Evolutionary conservation across 1,284 basidiomycete genomes (phyloP).

Genomic region (Cryptococcus depauperatus): DNA sequence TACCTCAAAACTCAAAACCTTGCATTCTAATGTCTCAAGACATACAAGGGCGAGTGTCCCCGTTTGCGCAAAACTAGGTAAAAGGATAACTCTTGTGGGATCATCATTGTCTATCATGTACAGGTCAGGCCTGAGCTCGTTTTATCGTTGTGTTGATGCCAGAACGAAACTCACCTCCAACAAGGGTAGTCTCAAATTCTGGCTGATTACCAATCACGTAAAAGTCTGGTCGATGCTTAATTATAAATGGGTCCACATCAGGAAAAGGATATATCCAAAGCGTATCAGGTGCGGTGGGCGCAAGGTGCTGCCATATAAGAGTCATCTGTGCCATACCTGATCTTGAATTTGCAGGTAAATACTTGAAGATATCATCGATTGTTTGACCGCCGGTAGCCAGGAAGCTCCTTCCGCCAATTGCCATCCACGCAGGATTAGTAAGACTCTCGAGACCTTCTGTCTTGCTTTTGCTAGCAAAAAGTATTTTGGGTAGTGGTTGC

Average conservation of each 20-base stretch:
- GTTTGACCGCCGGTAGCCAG: conserved; percentile 85
- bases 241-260: conserved; percentile 78
- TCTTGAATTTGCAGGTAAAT: conserved; percentile 50
- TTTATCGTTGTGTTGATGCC: not conserved
- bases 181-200: conserved; percentile 63
- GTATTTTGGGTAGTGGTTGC: conserved; percentile 81
- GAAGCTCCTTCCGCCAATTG: conserved; percentile 51
- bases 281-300: conserved; percentile 96
- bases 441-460: conserved; percentile 61
- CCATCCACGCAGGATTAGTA: conserved; percentile 86
- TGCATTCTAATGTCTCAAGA: conserved; percentile 51
- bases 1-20: conserved; percentile 44
- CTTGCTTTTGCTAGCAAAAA: conserved; percentile 63
- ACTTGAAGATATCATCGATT: conserved; percentile 90
- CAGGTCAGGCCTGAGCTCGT: not conserved
- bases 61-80: conserved; percentile 70
- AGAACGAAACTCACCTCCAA: conserved; percentile 45
- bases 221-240: conserved; percentile 73
- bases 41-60: conserved; percentile 59
- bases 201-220: conserved; percentile 92
- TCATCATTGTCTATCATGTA: conserved; percentile 23
- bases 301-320: conserved; percentile 88
- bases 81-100: conserved; percentile 62
- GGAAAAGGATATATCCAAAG: conserved; percentile 97
- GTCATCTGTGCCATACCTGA: conserved; percentile 69